Base-by-base conservation (phyloP, 441 rosid species). In the Theobroma grandiflorum region DNA sequence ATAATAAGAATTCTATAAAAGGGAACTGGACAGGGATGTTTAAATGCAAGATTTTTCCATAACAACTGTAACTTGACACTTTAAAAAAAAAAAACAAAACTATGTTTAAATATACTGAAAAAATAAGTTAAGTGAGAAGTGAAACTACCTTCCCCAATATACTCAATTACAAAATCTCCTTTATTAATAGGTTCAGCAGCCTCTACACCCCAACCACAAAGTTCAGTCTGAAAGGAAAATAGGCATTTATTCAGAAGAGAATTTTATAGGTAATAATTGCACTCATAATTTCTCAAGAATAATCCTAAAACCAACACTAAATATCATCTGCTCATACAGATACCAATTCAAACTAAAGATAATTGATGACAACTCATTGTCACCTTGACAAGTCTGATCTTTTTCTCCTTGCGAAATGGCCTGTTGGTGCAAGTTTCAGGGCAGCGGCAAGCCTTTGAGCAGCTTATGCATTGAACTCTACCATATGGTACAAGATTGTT, bases 151-250 rank as follows among this genome's bases (percentile, higher is more conserved):
- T 96, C 99, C 58, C 98, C 99, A 57, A 91, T 93, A 89, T 96
- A 96, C 89, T 96, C 99, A 14, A 96, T 81, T 85, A 96, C 77
- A 80, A 93, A 95, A 5, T 95, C 95, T 59, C 96, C 97, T 85
- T 89, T 91, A 53, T 81, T 85, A 77, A 96, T 88, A 72, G 95
- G 77, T 83, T 93, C 98, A 74, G 86, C 93, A 75, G 99, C 98
- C 82, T 89, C 97, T 82, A 92, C 99, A 66, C 98, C 99, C 99
- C 99, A 96, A 75, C 99, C 99, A 78, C 99, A 96, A 66, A 79
- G 86, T 78, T 90, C 92, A 62, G 99, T 96, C 99, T 96, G 87
- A 77, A 84, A 70, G 76, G 74, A 72, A 79, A 72, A 67, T 9
- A 86, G 69, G 57, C 72, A 58, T 78, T 78, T 55, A 66, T 15